Percentiles rank a stretch among this genome's conserved stretches.
Evolutionary conservation across 1,284 basidiomycete species (phyloP).

Genomic region (Sphaerobolus stellatus): DNA sequence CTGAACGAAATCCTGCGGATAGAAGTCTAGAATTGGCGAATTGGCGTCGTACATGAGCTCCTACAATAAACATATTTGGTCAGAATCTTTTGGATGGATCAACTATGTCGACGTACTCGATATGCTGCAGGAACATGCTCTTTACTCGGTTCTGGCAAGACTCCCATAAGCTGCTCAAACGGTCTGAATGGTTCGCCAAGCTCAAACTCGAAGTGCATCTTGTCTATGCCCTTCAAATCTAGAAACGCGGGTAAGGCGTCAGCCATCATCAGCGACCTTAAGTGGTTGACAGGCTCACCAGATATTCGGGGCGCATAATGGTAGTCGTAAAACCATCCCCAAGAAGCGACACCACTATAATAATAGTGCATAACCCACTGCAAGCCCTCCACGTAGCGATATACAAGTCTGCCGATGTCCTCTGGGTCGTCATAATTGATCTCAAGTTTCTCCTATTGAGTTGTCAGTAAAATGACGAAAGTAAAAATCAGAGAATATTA

Average conservation of each 20-base stretch:
- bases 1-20: slow-evolving; percentile 86
- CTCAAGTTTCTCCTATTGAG: slow-evolving; percentile 74
- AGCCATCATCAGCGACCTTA: slow-evolving; percentile 7
- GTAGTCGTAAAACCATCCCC: slow-evolving; percentile 99
- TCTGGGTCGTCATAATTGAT: slow-evolving; percentile 72
- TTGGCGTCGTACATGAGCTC: slow-evolving; percentile 87
- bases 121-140: slow-evolving; percentile 87
- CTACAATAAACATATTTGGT: slow-evolving; percentile 34
- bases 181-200: slow-evolving; percentile 91
- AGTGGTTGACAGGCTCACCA: slow-evolving; percentile 49
- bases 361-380: slow-evolving; percentile 99
- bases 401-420: slow-evolving; percentile 67
- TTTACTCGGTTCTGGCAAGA: slow-evolving; percentile 86
- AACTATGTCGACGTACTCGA: slow-evolving; percentile 47
- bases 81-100: not conserved
- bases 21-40: slow-evolving; percentile 94
- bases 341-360: slow-evolving; percentile 94
- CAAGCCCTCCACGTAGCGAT: slow-evolving; percentile 88
- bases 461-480: not conserved
- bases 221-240: slow-evolving; percentile 79
- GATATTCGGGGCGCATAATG: slow-evolving; percentile 96
- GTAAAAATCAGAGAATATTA: slow-evolving; percentile 21
- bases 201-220: slow-evolving; percentile 84
- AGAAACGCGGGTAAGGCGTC: not conserved
- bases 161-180: slow-evolving; percentile 98